Evolutionary conservation across 352 stramenopile genomes (phyloP).

Genomic region (Elongisporangium undulatum): DNA sequence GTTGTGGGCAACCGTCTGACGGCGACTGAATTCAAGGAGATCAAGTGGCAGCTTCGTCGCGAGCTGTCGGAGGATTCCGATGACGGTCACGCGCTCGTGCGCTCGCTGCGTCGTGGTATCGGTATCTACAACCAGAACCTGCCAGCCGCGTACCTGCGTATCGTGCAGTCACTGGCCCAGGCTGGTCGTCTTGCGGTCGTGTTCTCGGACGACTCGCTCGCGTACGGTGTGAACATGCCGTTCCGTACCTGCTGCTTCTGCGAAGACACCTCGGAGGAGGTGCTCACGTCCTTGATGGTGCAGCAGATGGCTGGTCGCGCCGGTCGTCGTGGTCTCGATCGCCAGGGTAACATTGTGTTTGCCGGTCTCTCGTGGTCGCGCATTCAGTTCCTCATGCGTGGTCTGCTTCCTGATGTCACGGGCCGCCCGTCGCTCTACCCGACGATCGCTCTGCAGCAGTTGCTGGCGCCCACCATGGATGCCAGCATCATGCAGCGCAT

Average conservation of each 20-base stretch:
- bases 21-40: slow-evolving; percentile 90
- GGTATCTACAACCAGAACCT: slow-evolving; percentile 99
- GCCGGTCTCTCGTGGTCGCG: slow-evolving; percentile 92
- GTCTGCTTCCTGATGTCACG: slow-evolving; percentile 92
- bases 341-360: slow-evolving; percentile 97
- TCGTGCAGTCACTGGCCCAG: slow-evolving; percentile 96
- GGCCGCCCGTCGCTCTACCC: slow-evolving; percentile 91
- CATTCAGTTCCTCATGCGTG: slow-evolving; percentile 97
- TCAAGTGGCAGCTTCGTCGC: slow-evolving; percentile 82
- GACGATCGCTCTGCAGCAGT: slow-evolving; percentile 89
- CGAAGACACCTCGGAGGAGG: slow-evolving; percentile 92
- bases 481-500: slow-evolving; percentile 88
- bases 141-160: slow-evolving; percentile 92
- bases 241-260: slow-evolving; percentile 99
- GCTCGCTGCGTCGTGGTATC: slow-evolving; percentile 94
- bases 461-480: slow-evolving; percentile 90
- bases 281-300: slow-evolving; percentile 96
- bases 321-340: slow-evolving; percentile 96
- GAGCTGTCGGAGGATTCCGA: slow-evolving; percentile 80
- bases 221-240: slow-evolving; percentile 99
- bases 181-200: slow-evolving; percentile 96
- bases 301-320: slow-evolving; percentile 99
- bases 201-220: slow-evolving; percentile 97
- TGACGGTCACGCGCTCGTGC: slow-evolving; percentile 75
- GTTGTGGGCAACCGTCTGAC: slow-evolving; percentile 91